Evolutionary conservation across 2,329 filamentous ascomycete species (phyloP), one percentile per base, ranked within the genome.

Genomic region (Graphilbum sp.): DNA sequence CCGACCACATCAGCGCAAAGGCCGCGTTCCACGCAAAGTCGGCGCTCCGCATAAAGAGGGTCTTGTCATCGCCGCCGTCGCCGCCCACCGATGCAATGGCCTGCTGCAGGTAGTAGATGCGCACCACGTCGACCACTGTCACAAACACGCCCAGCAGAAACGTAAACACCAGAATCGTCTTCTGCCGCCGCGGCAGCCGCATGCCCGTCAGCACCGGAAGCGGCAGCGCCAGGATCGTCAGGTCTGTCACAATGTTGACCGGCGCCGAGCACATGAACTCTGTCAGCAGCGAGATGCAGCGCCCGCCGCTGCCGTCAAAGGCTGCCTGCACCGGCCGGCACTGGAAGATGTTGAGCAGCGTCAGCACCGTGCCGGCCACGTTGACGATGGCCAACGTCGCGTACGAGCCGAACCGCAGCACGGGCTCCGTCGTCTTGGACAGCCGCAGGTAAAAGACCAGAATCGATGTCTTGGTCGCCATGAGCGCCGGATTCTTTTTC

Each of bases 391-490:
- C 64, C 2, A 95, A 62, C 0, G 82, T 85, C 5, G 69, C 64
- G 63, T 86, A 86, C n/a, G 84, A 90, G n/a, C 78, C 76, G 57
- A 79, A 72, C 42, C 80, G 75, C 46, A 94, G 78, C 36, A 87
- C 64, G 45, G 74, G 73, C 47, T 92, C 75, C 0, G 72, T 77
- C 42, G 84, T 81, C 49, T 78, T 79, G 20, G 84, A 82, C 35
- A 95, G 66, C 31, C 79, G 78, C 36, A 95, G 66, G 58, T 92
- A 95, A 57, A 95, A 95, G 38, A 90, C 68, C 41, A 95, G 66
- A 49, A 95, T 83, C n/a, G 85, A 92, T 0, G 83, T 86, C 59
- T 95, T 95, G 36, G 84, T 85, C 3, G 80, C 76, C 83, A 93
- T 92, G 40, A 94, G 65, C 4, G 83, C 79, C 12, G 86, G 86